phyloP scores from a whole-genome alignment of 305 asterid species.

The Fraxinus platypoda region DNA sequence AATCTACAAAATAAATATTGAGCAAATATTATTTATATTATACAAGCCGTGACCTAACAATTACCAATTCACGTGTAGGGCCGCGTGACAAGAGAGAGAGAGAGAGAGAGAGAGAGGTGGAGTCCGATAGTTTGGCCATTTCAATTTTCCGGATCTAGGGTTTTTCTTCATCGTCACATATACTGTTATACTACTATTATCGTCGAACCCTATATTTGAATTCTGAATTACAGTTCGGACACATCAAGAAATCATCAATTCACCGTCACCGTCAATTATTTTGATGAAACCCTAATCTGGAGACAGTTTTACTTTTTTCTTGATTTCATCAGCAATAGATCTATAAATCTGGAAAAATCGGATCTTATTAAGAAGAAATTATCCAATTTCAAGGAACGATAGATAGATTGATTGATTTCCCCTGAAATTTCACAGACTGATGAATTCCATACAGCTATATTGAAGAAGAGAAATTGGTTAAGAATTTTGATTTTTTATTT shows the following conservation, averaged over 20 bases:
- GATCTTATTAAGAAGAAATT: constrained; percentile 34
- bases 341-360: constrained; percentile 46
- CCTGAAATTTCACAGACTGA: constrained; percentile 26
- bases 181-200: not conserved
- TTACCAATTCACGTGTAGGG: not conserved
- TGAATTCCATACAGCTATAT: constrained; percentile 13
- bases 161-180: constrained; percentile 20
- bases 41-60: not conserved
- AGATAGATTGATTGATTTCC: constrained; percentile 29
- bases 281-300: constrained; percentile 32
- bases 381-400: constrained; percentile 25
- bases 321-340: constrained; percentile 29
- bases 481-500: constrained; percentile 18
- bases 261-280: constrained; percentile 17
- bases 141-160: constrained; percentile 41
- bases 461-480: constrained; percentile 30
- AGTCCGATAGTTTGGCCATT: constrained; percentile 24
- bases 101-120: not conserved
- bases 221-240: not conserved
- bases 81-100: not conserved
- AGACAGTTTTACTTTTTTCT: constrained; percentile 4
- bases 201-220: not conserved
- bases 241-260: constrained; percentile 3
- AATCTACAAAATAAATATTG: not conserved
- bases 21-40: not conserved